A percentile compares a stretch with the other conserved stretches of the same genome.
Conservation (phyloP, 352 stramenopile genomes). For the Elongisporangium anandrum region DNA sequence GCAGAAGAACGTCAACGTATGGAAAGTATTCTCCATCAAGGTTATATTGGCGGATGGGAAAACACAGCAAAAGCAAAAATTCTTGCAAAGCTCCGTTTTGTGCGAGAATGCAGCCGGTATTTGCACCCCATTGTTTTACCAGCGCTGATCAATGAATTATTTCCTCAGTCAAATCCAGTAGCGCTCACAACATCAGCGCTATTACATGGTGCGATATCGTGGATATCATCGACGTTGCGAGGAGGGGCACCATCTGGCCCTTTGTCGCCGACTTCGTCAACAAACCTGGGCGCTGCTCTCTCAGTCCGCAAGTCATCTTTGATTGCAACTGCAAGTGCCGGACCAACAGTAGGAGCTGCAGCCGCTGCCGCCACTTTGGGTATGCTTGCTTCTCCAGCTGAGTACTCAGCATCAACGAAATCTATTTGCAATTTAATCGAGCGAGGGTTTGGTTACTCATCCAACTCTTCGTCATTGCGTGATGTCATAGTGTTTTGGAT, state of each 20-base stretch:
- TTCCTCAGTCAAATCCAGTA: conserved; percentile 37
- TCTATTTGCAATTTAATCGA: conserved; percentile 50
- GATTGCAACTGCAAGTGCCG: conserved; percentile 13
- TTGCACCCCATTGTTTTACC: conserved; percentile 58
- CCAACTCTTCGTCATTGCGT: conserved; percentile 25
- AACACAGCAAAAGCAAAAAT: conserved; percentile 61
- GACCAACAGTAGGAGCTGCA: conserved; percentile 5
- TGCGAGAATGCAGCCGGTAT: conserved; percentile 68
- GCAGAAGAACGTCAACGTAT: conserved; percentile 61
- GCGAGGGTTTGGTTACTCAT: conserved; percentile 57
- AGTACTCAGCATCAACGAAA: conserved; percentile 51
- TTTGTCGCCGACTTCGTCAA: conserved; percentile 28
- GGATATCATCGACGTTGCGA: conserved; percentile 48
- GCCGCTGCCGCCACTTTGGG: conserved; percentile 37
- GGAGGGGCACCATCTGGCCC: conserved; percentile 28
- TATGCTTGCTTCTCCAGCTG: conserved; percentile 32
- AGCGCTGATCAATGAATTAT: conserved; percentile 60
- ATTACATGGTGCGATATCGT: conserved; percentile 54
- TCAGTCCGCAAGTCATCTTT: conserved; percentile 50
- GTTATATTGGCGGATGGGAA: conserved; percentile 79
- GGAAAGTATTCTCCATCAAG: conserved; percentile 75
- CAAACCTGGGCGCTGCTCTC: conserved; percentile 25
- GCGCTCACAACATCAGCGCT: conserved; percentile 49
- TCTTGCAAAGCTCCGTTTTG: conserved; percentile 62
- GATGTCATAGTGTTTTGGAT: conserved; percentile 57